Conservation (phyloP, 371 early-diverging fungal genomes). For the Choanephora cucurbitarum region DNA sequence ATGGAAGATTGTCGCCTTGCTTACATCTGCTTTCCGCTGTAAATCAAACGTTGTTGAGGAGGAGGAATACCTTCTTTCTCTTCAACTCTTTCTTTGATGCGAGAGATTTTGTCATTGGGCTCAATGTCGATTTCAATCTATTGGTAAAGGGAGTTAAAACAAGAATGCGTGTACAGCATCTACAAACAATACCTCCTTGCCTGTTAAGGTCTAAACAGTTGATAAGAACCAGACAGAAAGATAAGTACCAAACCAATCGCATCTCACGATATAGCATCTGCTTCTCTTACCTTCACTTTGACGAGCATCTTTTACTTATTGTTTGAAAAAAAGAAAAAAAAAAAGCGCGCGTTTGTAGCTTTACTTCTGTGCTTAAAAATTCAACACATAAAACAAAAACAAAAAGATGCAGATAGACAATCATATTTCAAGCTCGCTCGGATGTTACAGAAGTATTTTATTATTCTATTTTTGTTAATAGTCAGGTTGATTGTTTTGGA, state of each 20-base stretch:
- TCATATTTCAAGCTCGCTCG: too few species aligned
- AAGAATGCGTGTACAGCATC: background rate
- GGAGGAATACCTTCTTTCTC: conserved; percentile 98
- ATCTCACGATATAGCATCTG: too few species aligned
- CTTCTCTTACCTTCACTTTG: conserved; percentile 87
- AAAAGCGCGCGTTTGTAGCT: too few species aligned
- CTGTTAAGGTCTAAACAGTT: conserved; percentile 83
- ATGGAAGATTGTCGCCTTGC: too few species aligned
- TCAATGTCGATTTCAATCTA: conserved; percentile 95
- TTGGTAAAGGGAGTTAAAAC: background rate
- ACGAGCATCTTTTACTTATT: conserved; percentile 69
- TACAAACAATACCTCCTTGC: conserved; percentile 75
- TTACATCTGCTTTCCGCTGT: conserved; percentile 94
- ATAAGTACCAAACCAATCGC: too few species aligned
- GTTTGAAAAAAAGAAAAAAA: conserved; percentile 5
- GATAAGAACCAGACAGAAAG: background rate
- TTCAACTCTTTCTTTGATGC: conserved; percentile 93
- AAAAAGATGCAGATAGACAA: too few species aligned
- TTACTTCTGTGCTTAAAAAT: too few species aligned
- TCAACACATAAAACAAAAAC: too few species aligned
- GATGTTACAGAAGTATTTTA: too few species aligned
- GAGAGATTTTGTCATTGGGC: conserved; percentile 81
- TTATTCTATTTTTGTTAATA: too few species aligned
- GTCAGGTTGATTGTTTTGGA: too few species aligned
- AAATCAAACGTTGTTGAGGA: conserved; percentile 94